Conservation (phyloP, 2,329 filamentous ascomycete genomes). For the Paecilomyces dactylethromorphus region DNA sequence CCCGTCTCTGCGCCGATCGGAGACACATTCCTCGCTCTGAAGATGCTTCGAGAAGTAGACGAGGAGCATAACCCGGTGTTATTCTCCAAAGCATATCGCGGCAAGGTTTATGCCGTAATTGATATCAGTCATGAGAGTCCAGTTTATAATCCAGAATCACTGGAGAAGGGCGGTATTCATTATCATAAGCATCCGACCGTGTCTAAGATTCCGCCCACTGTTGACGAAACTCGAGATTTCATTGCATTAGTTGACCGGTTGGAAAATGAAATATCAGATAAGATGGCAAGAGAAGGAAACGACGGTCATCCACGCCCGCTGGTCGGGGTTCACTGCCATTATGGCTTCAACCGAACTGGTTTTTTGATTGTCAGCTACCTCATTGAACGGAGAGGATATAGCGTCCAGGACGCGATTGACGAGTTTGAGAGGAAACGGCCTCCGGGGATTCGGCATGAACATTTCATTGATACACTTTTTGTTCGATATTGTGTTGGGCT, state of each 20-base stretch:
- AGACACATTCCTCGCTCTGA: constrained; percentile 78
- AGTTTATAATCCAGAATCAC: constrained; percentile 72
- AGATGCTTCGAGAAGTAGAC: constrained; percentile 86
- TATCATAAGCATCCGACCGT: constrained; percentile 89
- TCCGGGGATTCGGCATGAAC: constrained; percentile 80
- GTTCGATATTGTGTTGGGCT: constrained; percentile 62
- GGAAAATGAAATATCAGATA: constrained; percentile 47
- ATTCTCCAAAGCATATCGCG: constrained; percentile 64
- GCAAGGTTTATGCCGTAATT: constrained; percentile 66
- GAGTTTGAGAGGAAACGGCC: constrained; percentile 66
- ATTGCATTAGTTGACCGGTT: constrained; percentile 55
- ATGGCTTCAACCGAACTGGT: constrained; percentile 90
- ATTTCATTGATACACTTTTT: constrained; percentile 80
- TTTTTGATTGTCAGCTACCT: constrained; percentile 87
- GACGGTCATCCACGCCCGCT: constrained; percentile 33
- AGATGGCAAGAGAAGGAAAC: constrained; percentile 39
- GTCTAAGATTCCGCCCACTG: constrained; percentile 75
- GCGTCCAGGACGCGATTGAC: constrained; percentile 69
- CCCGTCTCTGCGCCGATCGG: constrained; percentile 75
- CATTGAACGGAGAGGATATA: constrained; percentile 69
- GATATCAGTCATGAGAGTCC: constrained; percentile 89
- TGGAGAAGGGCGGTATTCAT: constrained; percentile 60
- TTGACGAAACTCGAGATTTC: constrained; percentile 55
- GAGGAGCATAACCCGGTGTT: constrained; percentile 68
- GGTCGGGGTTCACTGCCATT: constrained; percentile 88